Evolutionary conservation across 2,329 filamentous ascomycete species (phyloP).

Genomic region (Aspergillus sp.): DNA sequence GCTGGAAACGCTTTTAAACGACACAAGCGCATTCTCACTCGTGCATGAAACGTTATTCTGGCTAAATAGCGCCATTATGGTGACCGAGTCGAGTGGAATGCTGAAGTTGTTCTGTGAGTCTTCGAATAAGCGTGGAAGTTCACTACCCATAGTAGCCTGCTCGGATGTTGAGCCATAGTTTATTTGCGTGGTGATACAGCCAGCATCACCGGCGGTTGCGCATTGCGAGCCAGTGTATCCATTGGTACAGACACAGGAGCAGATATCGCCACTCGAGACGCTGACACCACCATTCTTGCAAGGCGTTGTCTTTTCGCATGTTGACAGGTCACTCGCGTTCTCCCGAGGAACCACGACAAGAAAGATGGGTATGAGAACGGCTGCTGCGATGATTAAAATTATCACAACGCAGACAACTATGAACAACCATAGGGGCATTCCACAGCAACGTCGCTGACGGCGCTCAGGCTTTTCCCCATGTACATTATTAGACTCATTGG

Average conservation of each 20-base stretch:
- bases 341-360: conserved; percentile 56
- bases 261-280: conserved; percentile 62
- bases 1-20: conserved; percentile 59
- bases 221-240: conserved; percentile 71
- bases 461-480: conserved; percentile 11
- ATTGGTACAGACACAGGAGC: conserved; percentile 83
- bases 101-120: conserved; percentile 65
- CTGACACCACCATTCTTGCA: conserved; percentile 81
- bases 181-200: conserved; percentile 50
- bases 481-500: conserved; percentile 14
- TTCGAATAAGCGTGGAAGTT: conserved; percentile 69
- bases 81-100: conserved; percentile 65
- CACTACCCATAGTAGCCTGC: conserved; percentile 76
- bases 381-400: conserved; percentile 70
- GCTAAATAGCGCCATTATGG: conserved; percentile 73
- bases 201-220: conserved; percentile 43
- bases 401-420: conserved; percentile 61
- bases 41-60: conserved; percentile 71
- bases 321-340: conserved; percentile 29
- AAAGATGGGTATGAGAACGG: conserved; percentile 71
- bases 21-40: conserved; percentile 81
- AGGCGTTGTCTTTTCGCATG: conserved; percentile 57
- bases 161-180: conserved; percentile 34
- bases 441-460: conserved; percentile 66
- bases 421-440: conserved; percentile 76